Percentiles rank a stretch among this genome's conserved stretches.
Evolutionary conservation across 208 protist genomes (phyloP).

Genomic region (Crithidia sp.): DNA sequence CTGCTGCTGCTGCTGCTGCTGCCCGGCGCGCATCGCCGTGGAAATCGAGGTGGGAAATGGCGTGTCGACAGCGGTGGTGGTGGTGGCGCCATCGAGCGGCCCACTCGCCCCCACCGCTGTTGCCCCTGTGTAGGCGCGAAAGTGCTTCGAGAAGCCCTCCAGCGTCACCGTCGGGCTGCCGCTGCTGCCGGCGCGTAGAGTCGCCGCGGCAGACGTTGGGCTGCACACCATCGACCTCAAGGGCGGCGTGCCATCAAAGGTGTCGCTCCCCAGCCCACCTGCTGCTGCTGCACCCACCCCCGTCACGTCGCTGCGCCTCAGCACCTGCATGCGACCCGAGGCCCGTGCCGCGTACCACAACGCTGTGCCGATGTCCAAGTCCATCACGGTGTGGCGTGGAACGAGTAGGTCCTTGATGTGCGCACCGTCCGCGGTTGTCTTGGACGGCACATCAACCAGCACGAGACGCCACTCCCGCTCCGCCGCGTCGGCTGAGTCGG

Average conservation of each 20-base stretch:
- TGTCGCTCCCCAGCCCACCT: not conserved
- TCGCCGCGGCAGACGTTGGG: not conserved
- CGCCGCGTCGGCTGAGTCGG: not conserved
- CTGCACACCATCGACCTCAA: constrained; percentile 2
- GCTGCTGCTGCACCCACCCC: not conserved
- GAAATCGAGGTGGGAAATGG: not conserved
- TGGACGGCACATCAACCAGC: constrained; percentile 81
- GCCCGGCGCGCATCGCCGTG: not conserved
- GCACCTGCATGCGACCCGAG: constrained; percentile 76
- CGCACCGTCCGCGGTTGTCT: constrained; percentile 33
- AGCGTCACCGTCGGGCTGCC: constrained; percentile 24
- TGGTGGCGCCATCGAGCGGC: not conserved
- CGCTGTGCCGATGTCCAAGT: constrained; percentile 95
- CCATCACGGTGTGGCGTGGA: constrained; percentile 93
- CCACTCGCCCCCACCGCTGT: not conserved
- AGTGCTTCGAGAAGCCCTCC: constrained; percentile 49
- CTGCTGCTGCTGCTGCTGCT: not conserved
- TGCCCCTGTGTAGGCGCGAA: constrained; percentile 29
- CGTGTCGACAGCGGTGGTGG: not conserved
- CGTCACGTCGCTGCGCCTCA: constrained; percentile 43
- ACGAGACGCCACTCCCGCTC: constrained; percentile 90
- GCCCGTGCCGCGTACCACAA: constrained; percentile 94
- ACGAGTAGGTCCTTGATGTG: constrained; percentile 74
- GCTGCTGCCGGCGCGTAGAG: not conserved
- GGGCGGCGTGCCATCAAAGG: constrained; percentile 15